Evolutionary conservation across 177 flowering plant genomes (phyloP).

Genomic region (Telopea speciosissima): DNA sequence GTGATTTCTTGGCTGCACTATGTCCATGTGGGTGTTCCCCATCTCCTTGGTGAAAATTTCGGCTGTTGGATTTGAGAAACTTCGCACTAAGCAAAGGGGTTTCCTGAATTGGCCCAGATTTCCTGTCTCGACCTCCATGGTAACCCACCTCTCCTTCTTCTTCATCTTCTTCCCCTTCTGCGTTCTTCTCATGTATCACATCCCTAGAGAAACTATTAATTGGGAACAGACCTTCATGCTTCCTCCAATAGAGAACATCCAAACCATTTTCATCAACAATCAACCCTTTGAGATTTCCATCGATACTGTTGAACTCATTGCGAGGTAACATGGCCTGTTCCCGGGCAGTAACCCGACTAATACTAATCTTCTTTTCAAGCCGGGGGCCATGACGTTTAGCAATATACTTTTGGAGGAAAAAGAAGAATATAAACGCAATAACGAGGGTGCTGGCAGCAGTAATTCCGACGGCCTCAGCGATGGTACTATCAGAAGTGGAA

Average conservation of each 20-base stretch:
- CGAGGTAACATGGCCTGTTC: slow-evolving; percentile 14
- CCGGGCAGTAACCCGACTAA: slow-evolving; percentile 8
- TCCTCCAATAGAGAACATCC: slow-evolving; percentile 83
- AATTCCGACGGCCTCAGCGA: slow-evolving; percentile 48
- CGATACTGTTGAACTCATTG: slow-evolving; percentile 22
- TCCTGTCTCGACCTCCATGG: slow-evolving; percentile 3
- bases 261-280: slow-evolving; percentile 86
- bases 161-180: slow-evolving; percentile 22
- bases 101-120: slow-evolving; percentile 32
- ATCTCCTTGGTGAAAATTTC: not conserved
- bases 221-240: slow-evolving; percentile 29
- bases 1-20: too few relatives aligned
- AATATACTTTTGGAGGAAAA: slow-evolving; percentile 26
- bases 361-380: not conserved
- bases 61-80: slow-evolving; percentile 10
- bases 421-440: slow-evolving; percentile 48
- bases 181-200: slow-evolving; percentile 14
- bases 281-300: slow-evolving; percentile 54
- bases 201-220: slow-evolving; percentile 26
- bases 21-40: not conserved
- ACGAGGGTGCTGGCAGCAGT: slow-evolving; percentile 62
- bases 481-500: not conserved
- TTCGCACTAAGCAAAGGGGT: slow-evolving; percentile 40
- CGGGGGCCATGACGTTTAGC: slow-evolving; percentile 11
- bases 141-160: slow-evolving; percentile 19